A percentile compares a stretch with the other conserved stretches of the same genome.
Conservation (phyloP, 23 red algal genomes). For the Gracilaria domingensis region DNA sequence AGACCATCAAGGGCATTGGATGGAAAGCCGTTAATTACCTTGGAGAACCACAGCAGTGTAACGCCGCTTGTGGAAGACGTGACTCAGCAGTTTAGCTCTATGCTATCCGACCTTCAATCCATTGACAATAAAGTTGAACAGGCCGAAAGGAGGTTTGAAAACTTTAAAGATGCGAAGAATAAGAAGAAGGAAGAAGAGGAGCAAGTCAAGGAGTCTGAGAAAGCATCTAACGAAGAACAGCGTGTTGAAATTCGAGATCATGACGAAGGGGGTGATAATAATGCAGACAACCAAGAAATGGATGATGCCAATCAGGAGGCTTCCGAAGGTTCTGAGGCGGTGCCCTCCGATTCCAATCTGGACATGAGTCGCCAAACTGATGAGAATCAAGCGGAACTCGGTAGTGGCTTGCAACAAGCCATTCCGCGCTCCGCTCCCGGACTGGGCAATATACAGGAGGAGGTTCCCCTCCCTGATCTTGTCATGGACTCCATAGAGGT, state of each 20-base stretch:
- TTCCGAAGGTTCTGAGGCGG: background rate
- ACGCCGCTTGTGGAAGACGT: background rate
- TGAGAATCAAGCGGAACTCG: background rate
- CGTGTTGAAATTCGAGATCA: constrained; percentile 23
- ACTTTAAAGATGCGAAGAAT: constrained; percentile 19
- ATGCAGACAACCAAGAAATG: background rate
- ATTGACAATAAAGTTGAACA: constrained; percentile 38
- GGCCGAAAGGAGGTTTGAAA: constrained; percentile 26
- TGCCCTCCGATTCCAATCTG: background rate
- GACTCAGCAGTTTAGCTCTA: background rate
- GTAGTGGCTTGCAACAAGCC: constrained; percentile 1
- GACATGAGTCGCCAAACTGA: background rate
- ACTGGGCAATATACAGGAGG: constrained; percentile 20
- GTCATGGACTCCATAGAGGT: constrained; percentile 44
- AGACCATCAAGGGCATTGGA: background rate
- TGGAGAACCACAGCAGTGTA: constrained; percentile 20
- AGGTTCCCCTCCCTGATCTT: constrained; percentile 9
- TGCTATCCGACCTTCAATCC: background rate
- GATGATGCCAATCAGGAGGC: background rate
- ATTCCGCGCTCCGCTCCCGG: constrained; percentile 14
- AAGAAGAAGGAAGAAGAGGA: constrained; percentile 13
- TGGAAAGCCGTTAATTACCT: constrained; percentile 9
- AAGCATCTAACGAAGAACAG: background rate
- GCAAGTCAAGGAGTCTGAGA: background rate
- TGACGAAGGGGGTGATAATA: background rate